Base-by-base conservation (phyloP, 2,329 filamentous ascomycete genomes). In the Diaporthe humulicola region DNA sequence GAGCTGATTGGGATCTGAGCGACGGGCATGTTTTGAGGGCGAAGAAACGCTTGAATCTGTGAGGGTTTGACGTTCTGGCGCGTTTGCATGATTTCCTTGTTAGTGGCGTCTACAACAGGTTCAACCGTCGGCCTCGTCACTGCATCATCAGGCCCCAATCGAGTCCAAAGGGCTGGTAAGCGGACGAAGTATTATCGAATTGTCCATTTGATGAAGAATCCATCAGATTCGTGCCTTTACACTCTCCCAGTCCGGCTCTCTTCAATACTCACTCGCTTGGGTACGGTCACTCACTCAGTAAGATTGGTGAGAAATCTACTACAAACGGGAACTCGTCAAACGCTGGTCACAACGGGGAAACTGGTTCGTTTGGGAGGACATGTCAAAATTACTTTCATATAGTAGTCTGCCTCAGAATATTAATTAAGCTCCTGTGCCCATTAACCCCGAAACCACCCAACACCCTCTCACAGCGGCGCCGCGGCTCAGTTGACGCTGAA, bases 401-500 rank as follows among this genome's bases (percentile, higher is more conserved):
- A 50, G 7, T 40, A 54, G 33, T 54, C 45, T 52, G 64, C 58
- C 48, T 64, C 30, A 66, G 57, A 48, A 66, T 48, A 69, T 70
- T 33, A 54, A 69, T 64, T 42, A 73, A 25, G 45, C 19, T 38
- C 28, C 57, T 33, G 33, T 36, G 10, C n/a, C 48, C 25, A 25
- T 45, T 10, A 22, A 48, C 3, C 4, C 25, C 19, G 36, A 36
- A 36, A 15, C 40, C 22, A 28, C 30, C 30, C 45, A 25, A 42
- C 4, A 52, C 25, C 4, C 25, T 40, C 22, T n/a, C 48, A 45
- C 25, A 22, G 57, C 57, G 36, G 33, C 36, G 70, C 33, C 5
- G 10, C 48, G 19, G 78, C 78, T 54, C 78, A 78, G 78, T 88
- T 85, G 76, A 91, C 83, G 78, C 87, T 90, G 79, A 93, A 93